Evolutionary conservation across 495 filamentous ascomycete genomes (phyloP).

Genomic region (Trichocladium antarcticum): DNA sequence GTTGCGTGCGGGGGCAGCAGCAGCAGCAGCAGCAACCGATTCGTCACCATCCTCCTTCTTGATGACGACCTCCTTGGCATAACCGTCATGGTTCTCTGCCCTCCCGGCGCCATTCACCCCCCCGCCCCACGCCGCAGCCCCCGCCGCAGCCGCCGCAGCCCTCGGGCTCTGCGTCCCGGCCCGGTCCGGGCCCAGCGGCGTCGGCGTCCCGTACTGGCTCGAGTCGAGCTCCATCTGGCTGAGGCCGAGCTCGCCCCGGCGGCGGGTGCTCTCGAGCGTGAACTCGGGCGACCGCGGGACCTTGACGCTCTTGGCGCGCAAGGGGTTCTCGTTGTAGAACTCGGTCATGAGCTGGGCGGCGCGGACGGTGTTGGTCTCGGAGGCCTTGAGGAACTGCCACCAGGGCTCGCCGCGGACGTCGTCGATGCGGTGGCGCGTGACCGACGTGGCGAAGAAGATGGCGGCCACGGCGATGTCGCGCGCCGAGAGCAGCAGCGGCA

Average conservation of each 20-base stretch:
- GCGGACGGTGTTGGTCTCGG: conserved; percentile 47
- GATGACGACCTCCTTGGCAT: background rate
- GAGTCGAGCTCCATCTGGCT: conserved; percentile 22
- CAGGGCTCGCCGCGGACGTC: conserved; percentile 72
- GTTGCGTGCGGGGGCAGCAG: background rate
- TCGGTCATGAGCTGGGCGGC: conserved; percentile 62
- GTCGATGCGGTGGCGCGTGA: conserved; percentile 56
- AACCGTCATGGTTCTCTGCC: conserved; percentile 1
- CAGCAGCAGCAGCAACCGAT: background rate
- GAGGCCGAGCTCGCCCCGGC: conserved; percentile 30
- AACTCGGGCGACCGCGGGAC: conserved; percentile 35
- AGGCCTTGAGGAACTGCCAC: conserved; percentile 66
- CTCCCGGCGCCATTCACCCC: background rate
- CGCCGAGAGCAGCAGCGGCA: conserved; percentile 72
- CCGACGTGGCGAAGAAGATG: conserved; percentile 70
- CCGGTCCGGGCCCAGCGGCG: conserved; percentile 17
- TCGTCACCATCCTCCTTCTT: conserved; percentile 12
- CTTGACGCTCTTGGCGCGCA: conserved; percentile 34
- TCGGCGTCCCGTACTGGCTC: conserved; percentile 16
- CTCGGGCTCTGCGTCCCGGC: conserved; percentile 23
- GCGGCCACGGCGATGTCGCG: conserved; percentile 74
- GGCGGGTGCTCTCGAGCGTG: conserved; percentile 36
- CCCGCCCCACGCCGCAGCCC: no score
- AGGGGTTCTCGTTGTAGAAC: conserved; percentile 61
- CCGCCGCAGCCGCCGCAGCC: background rate